These are phyloP conservation scores for Xylariaceae sp. DNA, from an alignment of 2,329 filamentous ascomycete genomes.

Conservation along the genomic window DNA sequence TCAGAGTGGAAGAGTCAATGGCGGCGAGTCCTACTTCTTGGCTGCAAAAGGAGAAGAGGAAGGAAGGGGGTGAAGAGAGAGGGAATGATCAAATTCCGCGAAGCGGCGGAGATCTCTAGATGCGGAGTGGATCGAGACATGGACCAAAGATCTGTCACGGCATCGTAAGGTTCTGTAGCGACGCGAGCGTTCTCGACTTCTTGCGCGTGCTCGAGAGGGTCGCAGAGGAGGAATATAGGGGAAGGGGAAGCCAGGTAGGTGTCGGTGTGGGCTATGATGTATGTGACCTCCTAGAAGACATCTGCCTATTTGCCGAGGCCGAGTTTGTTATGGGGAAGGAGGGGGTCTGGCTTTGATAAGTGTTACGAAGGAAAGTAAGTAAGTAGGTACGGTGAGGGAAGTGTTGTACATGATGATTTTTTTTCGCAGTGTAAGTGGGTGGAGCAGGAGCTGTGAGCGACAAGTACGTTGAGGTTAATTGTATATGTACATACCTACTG, in stretches of 20 bases:
- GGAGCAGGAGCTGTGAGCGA: no score
- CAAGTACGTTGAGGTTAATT: no score
- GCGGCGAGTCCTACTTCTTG: slow-evolving; percentile 15
- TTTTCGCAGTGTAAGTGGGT: no score
- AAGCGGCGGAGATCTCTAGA: slow-evolving; percentile 32
- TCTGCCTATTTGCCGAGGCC: slow-evolving; percentile 31
- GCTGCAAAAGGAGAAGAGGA: no score
- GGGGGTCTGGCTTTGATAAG: no score
- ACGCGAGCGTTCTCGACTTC: slow-evolving; percentile 8
- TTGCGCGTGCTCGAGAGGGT: slow-evolving; percentile 27
- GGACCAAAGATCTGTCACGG: slow-evolving; percentile 32
- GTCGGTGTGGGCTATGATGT: slow-evolving; percentile 30
- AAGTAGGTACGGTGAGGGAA: no score
- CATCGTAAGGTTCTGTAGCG: slow-evolving; percentile 20
- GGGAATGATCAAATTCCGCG: slow-evolving; percentile 34
- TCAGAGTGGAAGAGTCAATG: slow-evolving; percentile 21
- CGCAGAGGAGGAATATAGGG: slow-evolving; percentile 27
- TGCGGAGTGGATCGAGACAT: slow-evolving; percentile 30
- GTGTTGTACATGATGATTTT: no score
- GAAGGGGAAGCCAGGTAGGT: not conserved
- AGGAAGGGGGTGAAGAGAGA: not conserved
- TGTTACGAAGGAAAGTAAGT: no score
- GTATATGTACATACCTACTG: no score
- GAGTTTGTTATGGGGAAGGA: no score
- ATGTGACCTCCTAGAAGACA: slow-evolving; percentile 32